A percentile compares a stretch with the other conserved stretches of the same genome.
phyloP scores from a whole-genome alignment of 23 red algal genomes.

The Gracilaria vermiculophylla region DNA sequence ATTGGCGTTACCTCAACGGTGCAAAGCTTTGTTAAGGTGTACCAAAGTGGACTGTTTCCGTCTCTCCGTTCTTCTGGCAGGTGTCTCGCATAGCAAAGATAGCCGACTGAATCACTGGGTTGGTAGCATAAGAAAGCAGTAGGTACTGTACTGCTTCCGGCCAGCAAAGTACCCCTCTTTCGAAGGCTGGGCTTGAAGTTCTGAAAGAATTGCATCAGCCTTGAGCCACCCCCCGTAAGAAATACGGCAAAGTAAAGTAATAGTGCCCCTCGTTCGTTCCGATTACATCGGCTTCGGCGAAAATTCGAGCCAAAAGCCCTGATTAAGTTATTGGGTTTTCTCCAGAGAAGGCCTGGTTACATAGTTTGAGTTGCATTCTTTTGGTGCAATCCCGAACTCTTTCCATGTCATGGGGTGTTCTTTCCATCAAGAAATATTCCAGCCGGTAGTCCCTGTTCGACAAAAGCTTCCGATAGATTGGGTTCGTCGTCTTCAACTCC shows the following conservation, averaged over 20 bases:
- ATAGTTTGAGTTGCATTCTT: background rate
- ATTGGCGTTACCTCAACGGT: slow-evolving; percentile 32
- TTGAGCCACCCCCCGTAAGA: background rate
- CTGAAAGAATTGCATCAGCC: background rate
- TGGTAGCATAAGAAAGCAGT: slow-evolving; percentile 1
- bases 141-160: slow-evolving; percentile 49
- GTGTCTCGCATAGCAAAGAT: background rate
- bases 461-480: no score
- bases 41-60: slow-evolving; percentile 22
- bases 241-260: background rate
- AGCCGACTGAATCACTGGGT: background rate
- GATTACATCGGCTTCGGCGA: background rate
- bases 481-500: no score
- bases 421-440: no score
- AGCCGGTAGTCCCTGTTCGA: no score
- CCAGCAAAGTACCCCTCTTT: slow-evolving; percentile 35
- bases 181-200: background rate
- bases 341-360: background rate
- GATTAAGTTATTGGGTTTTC: background rate
- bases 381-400: background rate
- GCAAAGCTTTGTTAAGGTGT: slow-evolving; percentile 12
- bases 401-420: no score
- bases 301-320: background rate
- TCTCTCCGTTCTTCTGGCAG: background rate
- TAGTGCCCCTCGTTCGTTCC: background rate